Percentiles rank a stretch among this genome's conserved stretches.
Evolutionary conservation across 352 stramenopile genomes (phyloP).

Genomic region (Pythium biforme): DNA sequence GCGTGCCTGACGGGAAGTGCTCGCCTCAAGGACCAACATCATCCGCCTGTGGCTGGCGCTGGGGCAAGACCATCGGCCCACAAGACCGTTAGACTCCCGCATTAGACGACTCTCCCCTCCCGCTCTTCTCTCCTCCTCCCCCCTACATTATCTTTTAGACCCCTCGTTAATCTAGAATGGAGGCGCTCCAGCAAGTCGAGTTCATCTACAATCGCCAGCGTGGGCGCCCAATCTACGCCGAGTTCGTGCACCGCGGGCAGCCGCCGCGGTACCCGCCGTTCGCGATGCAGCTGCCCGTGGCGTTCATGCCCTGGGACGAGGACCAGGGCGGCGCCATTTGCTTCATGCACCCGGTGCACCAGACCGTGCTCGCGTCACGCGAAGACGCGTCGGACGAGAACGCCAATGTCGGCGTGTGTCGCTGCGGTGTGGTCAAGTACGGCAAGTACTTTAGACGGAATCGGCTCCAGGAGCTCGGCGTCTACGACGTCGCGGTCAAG

Average conservation of each 20-base stretch:
- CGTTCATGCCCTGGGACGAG: conserved; percentile 68
- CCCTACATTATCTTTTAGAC: not conserved
- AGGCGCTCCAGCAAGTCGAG: conserved; percentile 56
- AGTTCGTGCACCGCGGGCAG: conserved; percentile 61
- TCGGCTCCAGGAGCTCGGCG: conserved; percentile 24
- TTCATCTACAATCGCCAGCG: conserved; percentile 75
- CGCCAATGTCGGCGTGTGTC: conserved; percentile 59
- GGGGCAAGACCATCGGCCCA: not conserved
- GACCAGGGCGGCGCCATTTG: conserved; percentile 63
- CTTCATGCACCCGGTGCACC: conserved; percentile 53
- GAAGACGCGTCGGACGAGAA: conserved; percentile 48
- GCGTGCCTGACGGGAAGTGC: not conserved
- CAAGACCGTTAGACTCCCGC: not conserved
- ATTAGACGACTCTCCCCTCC: too few relatives aligned
- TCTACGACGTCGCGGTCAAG: conserved; percentile 72
- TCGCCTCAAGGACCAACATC: not conserved
- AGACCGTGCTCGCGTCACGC: conserved; percentile 37
- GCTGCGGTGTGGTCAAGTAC: conserved; percentile 71
- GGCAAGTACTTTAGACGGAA: conserved; percentile 72
- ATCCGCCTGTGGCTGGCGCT: not conserved
- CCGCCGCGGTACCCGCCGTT: conserved; percentile 72
- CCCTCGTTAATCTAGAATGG: conserved; percentile 18
- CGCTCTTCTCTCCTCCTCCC: not conserved
- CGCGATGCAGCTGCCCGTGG: conserved; percentile 58
- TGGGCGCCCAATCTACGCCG: conserved; percentile 50